phyloP scores from a whole-genome alignment of 2,329 filamentous ascomycete genomes.

The Diplodia seriata region DNA sequence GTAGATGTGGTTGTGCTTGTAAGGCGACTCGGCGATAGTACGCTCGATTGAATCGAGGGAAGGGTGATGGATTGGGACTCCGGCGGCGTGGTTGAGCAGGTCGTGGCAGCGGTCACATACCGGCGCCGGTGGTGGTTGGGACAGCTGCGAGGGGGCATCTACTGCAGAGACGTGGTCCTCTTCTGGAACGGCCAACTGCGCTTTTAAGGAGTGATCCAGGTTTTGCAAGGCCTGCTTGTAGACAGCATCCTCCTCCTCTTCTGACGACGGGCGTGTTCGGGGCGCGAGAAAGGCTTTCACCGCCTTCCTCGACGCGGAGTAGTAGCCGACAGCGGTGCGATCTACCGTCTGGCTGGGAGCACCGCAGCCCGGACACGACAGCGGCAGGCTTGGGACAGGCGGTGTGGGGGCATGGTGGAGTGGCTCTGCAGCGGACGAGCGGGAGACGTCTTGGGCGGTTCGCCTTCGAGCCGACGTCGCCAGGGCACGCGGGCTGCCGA shows the following conservation, averaged over 20 bases:
- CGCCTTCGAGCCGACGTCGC: constrained; percentile 17
- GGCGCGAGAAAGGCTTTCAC: constrained; percentile 51
- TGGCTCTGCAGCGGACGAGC: constrained; percentile 23
- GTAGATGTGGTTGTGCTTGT: constrained; percentile 92
- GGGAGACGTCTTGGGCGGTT: constrained; percentile 8
- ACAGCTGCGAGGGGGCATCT: neutral
- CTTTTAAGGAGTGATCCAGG: constrained; percentile 36
- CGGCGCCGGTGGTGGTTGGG: constrained; percentile 49
- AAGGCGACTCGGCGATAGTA: constrained; percentile 86
- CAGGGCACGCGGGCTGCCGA: constrained; percentile 2
- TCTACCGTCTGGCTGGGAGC: constrained; percentile 65
- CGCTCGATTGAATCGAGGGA: constrained; percentile 80
- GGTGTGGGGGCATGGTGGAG: neutral
- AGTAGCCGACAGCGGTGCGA: constrained; percentile 64
- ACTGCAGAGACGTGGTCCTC: neutral
- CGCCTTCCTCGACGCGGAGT: constrained; percentile 57
- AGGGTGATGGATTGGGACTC: constrained; percentile 78
- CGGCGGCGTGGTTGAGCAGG: constrained; percentile 76
- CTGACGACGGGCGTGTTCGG: constrained; percentile 1
- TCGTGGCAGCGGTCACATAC: constrained; percentile 89
- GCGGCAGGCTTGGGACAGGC: constrained; percentile 48
- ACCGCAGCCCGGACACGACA: constrained; percentile 68
- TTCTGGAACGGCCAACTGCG: constrained; percentile 13
- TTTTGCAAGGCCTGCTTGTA: constrained; percentile 47
- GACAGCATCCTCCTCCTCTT: constrained; percentile 45